phyloP scores from a whole-genome alignment of 2,329 filamentous ascomycete genomes.

The Hypomyces perniciosus region DNA sequence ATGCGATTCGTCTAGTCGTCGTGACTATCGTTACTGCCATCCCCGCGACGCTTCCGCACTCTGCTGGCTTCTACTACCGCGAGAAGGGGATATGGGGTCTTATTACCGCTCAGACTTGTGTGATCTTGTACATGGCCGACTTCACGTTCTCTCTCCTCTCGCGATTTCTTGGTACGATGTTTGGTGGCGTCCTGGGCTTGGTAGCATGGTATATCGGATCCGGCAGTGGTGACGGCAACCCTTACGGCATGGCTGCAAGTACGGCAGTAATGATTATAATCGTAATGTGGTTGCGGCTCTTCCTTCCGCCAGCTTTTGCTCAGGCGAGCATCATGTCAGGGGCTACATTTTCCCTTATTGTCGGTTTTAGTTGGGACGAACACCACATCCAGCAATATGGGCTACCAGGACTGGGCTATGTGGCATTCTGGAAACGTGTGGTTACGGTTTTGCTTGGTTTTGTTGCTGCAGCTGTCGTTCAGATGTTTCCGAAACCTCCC shows the following conservation, averaged over 20 bases:
- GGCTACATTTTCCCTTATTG: constrained; percentile 36
- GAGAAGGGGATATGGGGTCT: constrained; percentile 47
- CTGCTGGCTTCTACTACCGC: constrained; percentile 44
- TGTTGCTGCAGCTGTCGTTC: constrained; percentile 36
- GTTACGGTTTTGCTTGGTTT: constrained; percentile 41
- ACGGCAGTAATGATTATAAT: constrained; percentile 33
- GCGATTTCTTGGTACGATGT: constrained; percentile 36
- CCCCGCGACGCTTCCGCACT: constrained; percentile 34
- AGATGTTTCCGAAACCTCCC: constrained; percentile 41
- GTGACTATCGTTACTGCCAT: constrained; percentile 40
- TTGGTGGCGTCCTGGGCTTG: constrained; percentile 42
- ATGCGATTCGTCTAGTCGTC: constrained; percentile 41
- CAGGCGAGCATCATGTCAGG: constrained; percentile 27
- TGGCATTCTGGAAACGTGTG: constrained; percentile 42
- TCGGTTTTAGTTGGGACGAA: constrained; percentile 43
- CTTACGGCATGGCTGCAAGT: constrained; percentile 43
- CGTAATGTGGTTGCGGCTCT: constrained; percentile 31
- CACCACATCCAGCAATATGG: constrained; percentile 38
- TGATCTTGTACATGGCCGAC: constrained; percentile 45
- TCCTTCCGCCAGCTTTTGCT: constrained; percentile 23
- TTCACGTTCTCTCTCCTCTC: constrained; percentile 41
- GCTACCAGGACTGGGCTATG: constrained; percentile 40
- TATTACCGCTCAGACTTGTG: constrained; percentile 43
- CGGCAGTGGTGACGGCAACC: constrained; percentile 40
- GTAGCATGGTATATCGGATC: constrained; percentile 47